Evolutionary conservation across 139 green algal species (phyloP).

Genomic region (Penium margaritaceum): DNA sequence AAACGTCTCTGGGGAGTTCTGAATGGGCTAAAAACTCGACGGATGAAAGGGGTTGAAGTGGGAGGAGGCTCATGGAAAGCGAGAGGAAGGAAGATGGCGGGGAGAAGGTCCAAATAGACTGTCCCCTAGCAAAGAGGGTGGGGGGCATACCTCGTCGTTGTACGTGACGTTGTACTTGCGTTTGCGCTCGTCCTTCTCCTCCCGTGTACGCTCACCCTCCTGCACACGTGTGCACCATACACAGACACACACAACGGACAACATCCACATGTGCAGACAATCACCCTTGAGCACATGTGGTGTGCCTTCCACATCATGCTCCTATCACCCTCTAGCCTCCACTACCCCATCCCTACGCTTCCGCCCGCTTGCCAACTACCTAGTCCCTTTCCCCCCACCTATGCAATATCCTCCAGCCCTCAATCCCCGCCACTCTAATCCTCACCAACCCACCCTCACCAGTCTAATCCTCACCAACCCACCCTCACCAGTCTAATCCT

Average conservation of each 20-base stretch:
- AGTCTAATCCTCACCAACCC: too few species aligned
- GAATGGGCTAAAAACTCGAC: neutral
- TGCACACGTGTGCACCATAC: too few species aligned
- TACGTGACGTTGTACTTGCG: conserved; percentile 69
- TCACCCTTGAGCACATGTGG: neutral
- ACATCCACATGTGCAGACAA: neutral
- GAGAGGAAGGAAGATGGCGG: neutral
- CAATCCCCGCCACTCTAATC: too few species aligned
- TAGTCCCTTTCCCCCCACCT: neutral
- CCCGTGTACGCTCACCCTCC: conserved; percentile 15
- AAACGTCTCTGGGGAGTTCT: neutral
- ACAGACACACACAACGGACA: too few species aligned
- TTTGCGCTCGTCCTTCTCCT: conserved; percentile 68
- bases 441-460: too few species aligned
- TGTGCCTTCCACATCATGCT: neutral
- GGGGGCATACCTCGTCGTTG: conserved; percentile 28
- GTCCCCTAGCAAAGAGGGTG: neutral
- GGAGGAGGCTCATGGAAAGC: neutral
- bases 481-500: too few species aligned
- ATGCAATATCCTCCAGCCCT: neutral
- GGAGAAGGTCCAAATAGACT: too few species aligned
- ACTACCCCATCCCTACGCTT: too few species aligned
- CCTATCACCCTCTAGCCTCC: too few species aligned
- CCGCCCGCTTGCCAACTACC: too few species aligned
- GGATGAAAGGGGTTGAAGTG: neutral